A percentile compares a stretch with the other conserved stretches of the same genome.
These are phyloP conservation scores for Rhododendron ovatum DNA, from an alignment of 148 eudicot species.

Conservation along the genomic window DNA sequence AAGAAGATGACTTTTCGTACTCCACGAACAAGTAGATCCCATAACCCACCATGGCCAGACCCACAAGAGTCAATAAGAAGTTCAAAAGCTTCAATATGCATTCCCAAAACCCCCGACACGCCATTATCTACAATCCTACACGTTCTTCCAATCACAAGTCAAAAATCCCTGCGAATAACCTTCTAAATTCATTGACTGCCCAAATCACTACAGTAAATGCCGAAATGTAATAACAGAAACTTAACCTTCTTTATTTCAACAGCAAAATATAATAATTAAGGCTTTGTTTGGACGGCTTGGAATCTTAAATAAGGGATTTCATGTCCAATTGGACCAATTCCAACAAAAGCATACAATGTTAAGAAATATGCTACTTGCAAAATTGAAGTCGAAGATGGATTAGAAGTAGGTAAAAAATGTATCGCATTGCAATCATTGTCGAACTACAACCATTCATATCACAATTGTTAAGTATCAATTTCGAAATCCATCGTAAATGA, in stretches of 20 bases:
- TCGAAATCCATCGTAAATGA: not conserved
- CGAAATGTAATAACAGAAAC: not conserved
- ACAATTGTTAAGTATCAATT: too few species aligned
- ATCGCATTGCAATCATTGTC: not conserved
- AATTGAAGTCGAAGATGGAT: not conserved
- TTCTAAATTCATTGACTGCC: conserved; percentile 7
- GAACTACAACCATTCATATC: not conserved
- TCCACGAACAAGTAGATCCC: conserved; percentile 88
- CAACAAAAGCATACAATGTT: not conserved
- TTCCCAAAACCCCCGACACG: conserved; percentile 80
- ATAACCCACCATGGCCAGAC: conserved; percentile 82
- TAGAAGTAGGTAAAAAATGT: not conserved
- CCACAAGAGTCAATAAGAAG: conserved; percentile 68
- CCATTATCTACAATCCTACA: conserved; percentile 44
- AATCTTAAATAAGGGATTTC: not conserved
- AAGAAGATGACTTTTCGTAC: conserved; percentile 44
- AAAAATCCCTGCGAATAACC: not conserved
- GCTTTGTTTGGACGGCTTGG: not conserved
- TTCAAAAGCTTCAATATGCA: conserved; percentile 80
- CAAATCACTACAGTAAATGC: not conserved
- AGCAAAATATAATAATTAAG: not conserved
- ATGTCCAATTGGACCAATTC: not conserved
- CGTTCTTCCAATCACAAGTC: not conserved
- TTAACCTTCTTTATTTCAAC: not conserved
- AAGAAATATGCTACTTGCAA: not conserved